phyloP scores from a whole-genome alignment of 2,329 filamentous ascomycete genomes.

The Ophiosphaerella narmari region DNA sequence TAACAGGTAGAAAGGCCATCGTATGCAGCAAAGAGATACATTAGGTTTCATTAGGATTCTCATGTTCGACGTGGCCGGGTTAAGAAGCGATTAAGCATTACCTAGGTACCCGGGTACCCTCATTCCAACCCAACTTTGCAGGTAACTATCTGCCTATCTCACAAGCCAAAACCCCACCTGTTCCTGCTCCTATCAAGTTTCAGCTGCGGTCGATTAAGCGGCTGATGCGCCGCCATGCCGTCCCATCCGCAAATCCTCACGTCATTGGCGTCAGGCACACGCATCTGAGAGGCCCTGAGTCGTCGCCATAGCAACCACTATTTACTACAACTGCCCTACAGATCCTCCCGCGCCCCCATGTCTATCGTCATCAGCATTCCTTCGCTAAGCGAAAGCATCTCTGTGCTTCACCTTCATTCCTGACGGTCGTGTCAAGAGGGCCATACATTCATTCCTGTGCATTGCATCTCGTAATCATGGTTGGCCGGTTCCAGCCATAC shows the following conservation, averaged over 20 bases:
- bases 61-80: too few relatives aligned
- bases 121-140: too few relatives aligned
- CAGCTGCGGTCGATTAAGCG: constrained; percentile 8
- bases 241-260: constrained; percentile 19
- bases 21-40: too few relatives aligned
- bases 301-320: constrained; percentile 39
- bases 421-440: constrained; percentile 29
- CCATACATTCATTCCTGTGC: constrained; percentile 26
- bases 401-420: constrained; percentile 29
- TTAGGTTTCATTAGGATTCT: too few relatives aligned
- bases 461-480: constrained; percentile 39
- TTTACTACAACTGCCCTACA: constrained; percentile 35
- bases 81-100: too few relatives aligned
- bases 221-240: constrained; percentile 10
- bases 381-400: constrained; percentile 36
- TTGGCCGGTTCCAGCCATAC: constrained; percentile 66
- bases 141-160: background rate
- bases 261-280: constrained; percentile 19
- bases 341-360: constrained; percentile 35
- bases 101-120: background rate
- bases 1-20: too few relatives aligned
- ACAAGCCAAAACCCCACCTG: constrained; percentile 14
- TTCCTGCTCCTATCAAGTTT: constrained; percentile 6
- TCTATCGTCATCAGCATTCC: constrained; percentile 40
- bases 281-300: constrained; percentile 19